Conservation (phyloP, 2,329 filamentous ascomycete genomes). For the Celoporthe dispersa region DNA sequence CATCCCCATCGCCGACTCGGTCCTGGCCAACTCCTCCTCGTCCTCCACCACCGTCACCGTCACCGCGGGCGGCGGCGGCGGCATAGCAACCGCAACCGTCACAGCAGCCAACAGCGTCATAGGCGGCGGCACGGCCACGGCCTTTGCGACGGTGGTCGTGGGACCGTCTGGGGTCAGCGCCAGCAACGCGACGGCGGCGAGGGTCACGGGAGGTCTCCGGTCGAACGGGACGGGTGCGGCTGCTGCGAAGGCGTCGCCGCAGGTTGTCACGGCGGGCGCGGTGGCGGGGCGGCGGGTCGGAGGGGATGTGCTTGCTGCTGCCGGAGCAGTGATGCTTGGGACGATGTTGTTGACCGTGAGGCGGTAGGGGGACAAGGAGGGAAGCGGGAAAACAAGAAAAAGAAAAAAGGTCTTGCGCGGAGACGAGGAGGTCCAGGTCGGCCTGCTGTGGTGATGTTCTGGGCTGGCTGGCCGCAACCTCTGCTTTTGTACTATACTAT, state of each 20-base stretch:
- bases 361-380: not conserved
- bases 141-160: conserved; percentile 21
- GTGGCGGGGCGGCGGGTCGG: not conserved
- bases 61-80: not conserved
- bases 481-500: not conserved
- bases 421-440: too few relatives aligned
- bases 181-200: not conserved
- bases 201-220: not conserved
- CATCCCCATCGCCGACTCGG: conserved; percentile 21
- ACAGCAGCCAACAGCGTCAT: not conserved
- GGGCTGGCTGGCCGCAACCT: not conserved
- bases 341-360: not conserved
- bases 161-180: not conserved
- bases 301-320: not conserved
- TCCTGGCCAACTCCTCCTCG: conserved; percentile 12
- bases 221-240: not conserved
- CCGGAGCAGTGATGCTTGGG: conserved; percentile 1
- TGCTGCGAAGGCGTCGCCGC: not conserved
- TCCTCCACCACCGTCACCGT: not conserved
- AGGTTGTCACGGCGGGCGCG: not conserved
- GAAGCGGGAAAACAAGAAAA: too few relatives aligned
- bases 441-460: not conserved
- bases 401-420: not conserved
- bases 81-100: not conserved
- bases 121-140: conserved; percentile 19